Percentiles rank a stretch among this genome's conserved stretches.
Evolutionary conservation across 2,329 filamentous ascomycete genomes (phyloP).

Genomic region (Penicillium sp.): DNA sequence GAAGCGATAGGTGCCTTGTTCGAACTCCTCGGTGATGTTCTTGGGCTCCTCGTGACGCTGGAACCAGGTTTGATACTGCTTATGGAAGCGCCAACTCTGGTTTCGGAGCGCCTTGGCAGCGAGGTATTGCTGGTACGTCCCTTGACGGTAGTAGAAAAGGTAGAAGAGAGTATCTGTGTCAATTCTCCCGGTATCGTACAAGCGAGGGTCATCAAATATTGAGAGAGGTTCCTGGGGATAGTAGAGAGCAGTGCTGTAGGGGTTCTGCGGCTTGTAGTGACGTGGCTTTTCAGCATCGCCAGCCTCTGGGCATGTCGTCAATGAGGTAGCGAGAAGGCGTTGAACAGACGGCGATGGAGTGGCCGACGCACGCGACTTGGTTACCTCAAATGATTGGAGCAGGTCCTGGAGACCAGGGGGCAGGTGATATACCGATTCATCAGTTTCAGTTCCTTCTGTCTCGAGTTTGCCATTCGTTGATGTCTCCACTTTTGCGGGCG

Average conservation of each 20-base stretch:
- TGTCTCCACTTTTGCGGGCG: constrained; percentile 49
- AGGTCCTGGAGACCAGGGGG: constrained; percentile 86
- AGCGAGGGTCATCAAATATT: constrained; percentile 84
- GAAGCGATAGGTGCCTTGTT: constrained; percentile 98
- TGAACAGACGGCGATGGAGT: constrained; percentile 65
- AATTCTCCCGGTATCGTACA: constrained; percentile 74
- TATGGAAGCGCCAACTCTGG: constrained; percentile 98
- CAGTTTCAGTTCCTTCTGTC: constrained; percentile 53
- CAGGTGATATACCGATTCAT: constrained; percentile 89
- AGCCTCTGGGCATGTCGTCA: constrained; percentile 70
- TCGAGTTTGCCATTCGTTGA: constrained; percentile 52
- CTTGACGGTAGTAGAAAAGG: constrained; percentile 98
- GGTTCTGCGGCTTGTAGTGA: constrained; percentile 79
- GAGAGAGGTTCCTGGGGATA: constrained; percentile 91
- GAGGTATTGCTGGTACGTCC: constrained; percentile 91
- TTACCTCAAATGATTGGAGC: constrained; percentile 83
- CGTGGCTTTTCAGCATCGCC: constrained; percentile 78
- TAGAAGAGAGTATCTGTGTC: constrained; percentile 98
- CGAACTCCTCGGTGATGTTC: constrained; percentile 96
- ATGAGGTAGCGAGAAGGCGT: constrained; percentile 73
- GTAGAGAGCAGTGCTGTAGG: constrained; percentile 74
- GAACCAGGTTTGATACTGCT: constrained; percentile 99
- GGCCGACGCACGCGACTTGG: constrained; percentile 67
- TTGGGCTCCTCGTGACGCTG: constrained; percentile 98
- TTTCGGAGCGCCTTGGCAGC: constrained; percentile 96